These are phyloP conservation scores for Chalciporus sphaerocephalus DNA, from an alignment of 768 basidiomycete species.

Conservation along the genomic window DNA sequence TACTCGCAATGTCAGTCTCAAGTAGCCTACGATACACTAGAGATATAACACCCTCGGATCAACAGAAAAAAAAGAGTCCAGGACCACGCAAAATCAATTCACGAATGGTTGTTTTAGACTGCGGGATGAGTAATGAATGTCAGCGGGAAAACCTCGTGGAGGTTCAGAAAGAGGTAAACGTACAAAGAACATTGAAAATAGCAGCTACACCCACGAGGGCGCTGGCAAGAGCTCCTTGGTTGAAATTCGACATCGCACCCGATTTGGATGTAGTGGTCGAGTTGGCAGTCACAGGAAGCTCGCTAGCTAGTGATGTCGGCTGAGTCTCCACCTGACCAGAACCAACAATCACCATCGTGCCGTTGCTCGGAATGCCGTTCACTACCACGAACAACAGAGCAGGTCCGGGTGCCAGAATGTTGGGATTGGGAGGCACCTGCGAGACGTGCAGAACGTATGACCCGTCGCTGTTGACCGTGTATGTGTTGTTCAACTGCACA, in stretches of 20 bases:
- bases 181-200: conserved; percentile 1
- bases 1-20: too few relatives aligned
- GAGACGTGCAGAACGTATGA: conserved; percentile 74
- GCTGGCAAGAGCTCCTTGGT: not conserved
- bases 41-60: too few relatives aligned
- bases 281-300: conserved; percentile 40
- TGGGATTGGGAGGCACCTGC: conserved; percentile 80
- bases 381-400: conserved; percentile 79
- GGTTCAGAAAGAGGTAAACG: not conserved
- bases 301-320: conserved; percentile 40
- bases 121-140: not conserved
- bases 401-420: conserved; percentile 87
- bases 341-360: conserved; percentile 72
- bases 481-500: conserved; percentile 81
- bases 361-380: conserved; percentile 80
- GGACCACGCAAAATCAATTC: not conserved
- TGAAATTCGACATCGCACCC: not conserved
- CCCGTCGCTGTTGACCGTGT: conserved; percentile 73
- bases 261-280: conserved; percentile 9
- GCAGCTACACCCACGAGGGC: not conserved
- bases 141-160: not conserved
- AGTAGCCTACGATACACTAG: too few relatives aligned
- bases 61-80: too few relatives aligned
- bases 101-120: too few relatives aligned
- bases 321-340: conserved; percentile 75